A percentile compares a stretch with the other conserved stretches of the same genome.
These are phyloP conservation scores for Phytopythium delawarense DNA, from an alignment of 352 stramenopile species.

Conservation along the genomic window DNA sequence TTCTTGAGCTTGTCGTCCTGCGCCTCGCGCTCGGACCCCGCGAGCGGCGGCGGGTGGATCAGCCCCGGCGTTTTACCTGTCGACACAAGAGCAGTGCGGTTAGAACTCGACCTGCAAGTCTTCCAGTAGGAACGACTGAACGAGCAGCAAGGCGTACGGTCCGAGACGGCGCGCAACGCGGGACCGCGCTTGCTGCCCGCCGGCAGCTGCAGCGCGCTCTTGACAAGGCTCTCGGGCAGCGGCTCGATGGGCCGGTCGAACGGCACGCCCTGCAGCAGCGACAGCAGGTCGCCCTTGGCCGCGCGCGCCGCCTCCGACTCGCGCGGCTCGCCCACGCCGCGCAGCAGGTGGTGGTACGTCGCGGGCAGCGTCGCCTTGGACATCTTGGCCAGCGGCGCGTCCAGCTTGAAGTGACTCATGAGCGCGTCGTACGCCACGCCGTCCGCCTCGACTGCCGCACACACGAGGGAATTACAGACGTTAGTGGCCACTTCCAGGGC, in stretches of 20 bases:
- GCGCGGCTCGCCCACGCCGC: slow-evolving; percentile 48
- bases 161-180: slow-evolving; percentile 38
- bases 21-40: slow-evolving; percentile 23
- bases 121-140: background rate
- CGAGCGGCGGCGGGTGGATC: slow-evolving; percentile 60
- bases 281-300: slow-evolving; percentile 48
- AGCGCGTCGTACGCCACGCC: slow-evolving; percentile 54
- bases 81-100: background rate
- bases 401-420: slow-evolving; percentile 66
- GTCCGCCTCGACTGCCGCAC: slow-evolving; percentile 43
- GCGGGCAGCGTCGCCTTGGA: slow-evolving; percentile 44
- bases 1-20: slow-evolving; percentile 47
- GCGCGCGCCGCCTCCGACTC: slow-evolving; percentile 33
- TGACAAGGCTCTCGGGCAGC: slow-evolving; percentile 63
- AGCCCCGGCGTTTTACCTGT: slow-evolving; percentile 44
- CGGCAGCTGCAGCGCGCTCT: slow-evolving; percentile 65
- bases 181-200: slow-evolving; percentile 53
- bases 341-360: slow-evolving; percentile 72
- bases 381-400: slow-evolving; percentile 62
- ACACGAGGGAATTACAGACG: background rate
- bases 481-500: background rate
- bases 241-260: slow-evolving; percentile 80
- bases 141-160: slow-evolving; percentile 16
- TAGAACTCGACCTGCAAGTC: background rate
- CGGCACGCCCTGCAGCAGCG: slow-evolving; percentile 59